phyloP scores from a whole-genome alignment of 345 rosid genomes.

The Boechera stricta region DNA sequence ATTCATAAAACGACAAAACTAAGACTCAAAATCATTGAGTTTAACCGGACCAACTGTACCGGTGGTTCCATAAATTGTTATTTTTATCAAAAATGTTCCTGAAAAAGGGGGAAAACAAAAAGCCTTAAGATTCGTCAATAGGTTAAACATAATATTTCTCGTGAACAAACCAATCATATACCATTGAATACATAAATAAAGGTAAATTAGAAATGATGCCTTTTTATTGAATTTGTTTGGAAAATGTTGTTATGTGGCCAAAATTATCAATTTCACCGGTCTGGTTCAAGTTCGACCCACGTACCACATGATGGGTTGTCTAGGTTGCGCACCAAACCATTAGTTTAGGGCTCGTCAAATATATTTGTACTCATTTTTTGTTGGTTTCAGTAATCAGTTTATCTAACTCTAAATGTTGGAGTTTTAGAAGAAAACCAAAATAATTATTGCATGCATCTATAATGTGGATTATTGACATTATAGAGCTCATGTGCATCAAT shows the following conservation, averaged over 20 bases:
- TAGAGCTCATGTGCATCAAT: conserved; percentile 1
- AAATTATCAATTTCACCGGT: neutral
- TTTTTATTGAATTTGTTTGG: neutral
- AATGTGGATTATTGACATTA: conserved; percentile 13
- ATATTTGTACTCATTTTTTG: neutral
- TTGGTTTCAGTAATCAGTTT: neutral
- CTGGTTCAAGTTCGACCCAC: neutral
- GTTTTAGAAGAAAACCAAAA: neutral
- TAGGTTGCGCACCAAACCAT: neutral
- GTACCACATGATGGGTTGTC: neutral
- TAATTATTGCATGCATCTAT: conserved; percentile 5
- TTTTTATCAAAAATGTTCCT: conserved; percentile 1
- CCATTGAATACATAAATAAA: neutral
- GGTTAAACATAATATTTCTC: neutral
- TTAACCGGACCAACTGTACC: conserved; percentile 11
- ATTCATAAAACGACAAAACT: conserved; percentile 25
- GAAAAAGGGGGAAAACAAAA: neutral
- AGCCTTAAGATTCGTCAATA: neutral
- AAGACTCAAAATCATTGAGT: conserved; percentile 22
- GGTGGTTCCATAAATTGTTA: conserved; percentile 14
- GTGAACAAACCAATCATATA: neutral
- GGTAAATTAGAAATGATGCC: neutral
- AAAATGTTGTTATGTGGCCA: conserved; percentile 3
- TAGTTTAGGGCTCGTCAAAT: neutral
- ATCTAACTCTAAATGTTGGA: neutral